Evolutionary conservation across 108 stramenopile genomes (phyloP), one percentile per base, ranked within the genome.

Genomic region (Craspedostauros australis): DNA sequence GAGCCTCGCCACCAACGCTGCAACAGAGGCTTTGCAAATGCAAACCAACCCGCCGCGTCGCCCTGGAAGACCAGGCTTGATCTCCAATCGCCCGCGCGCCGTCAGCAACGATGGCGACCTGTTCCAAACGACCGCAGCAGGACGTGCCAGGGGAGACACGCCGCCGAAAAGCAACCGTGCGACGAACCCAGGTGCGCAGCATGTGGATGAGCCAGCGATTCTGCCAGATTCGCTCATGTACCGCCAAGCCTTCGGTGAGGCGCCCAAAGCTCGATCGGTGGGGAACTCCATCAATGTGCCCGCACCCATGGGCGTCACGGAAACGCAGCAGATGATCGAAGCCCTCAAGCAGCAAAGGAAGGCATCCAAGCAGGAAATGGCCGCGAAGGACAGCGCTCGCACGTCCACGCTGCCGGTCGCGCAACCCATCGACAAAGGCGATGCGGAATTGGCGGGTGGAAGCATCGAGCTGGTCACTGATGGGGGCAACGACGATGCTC

Each of bases 191-290:
- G 60, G 60, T 2, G 43, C 51, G 4, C 40, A 51, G 4, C 40
- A 47, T 20, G 50, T 62, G 4, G 19, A 38, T 29, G 50, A 62
- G 44, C 50, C 60, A 5, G 60, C 50, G 2, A 62, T 62, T 12
- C 60, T 36, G 16, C 40, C 60, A 3, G 36, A 51, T 38, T 50
- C 60, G 8, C 50, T 23, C 49, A 62, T 62, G 60, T 62, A 62
- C 21, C 38, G 34, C 1, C 50, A 41, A 15, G 60, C 60, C 27
- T 62, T 51, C 18, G 58, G 58, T 18, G 20, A 48, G 16, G 39
- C 5, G 16, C 50, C 12, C 15, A n/a, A n/a, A n/a, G 7, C 30
- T 22, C 23, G 9, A 26, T 44, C 42, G 19, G 42, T 19, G 19
- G 19, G 19, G 7, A 12, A n/a, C 8, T 44, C 42, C 14, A 44